Evolutionary conservation across 148 eudicot genomes (phyloP).

Genomic region (Rhododendron kiyosumense): DNA sequence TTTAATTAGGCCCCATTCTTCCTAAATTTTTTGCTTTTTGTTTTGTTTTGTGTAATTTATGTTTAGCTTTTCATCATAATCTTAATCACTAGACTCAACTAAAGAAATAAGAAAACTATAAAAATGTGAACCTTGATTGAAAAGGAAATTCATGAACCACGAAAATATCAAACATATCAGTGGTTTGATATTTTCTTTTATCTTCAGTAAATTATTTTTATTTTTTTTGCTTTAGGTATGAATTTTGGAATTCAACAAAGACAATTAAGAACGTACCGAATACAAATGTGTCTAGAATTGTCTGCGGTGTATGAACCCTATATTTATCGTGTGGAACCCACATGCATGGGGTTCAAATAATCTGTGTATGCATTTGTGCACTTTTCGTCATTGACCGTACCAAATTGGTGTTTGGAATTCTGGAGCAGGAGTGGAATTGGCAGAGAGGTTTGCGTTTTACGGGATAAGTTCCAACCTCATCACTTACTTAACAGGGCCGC

Average conservation of each 20-base stretch:
- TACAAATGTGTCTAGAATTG: too few relatives aligned
- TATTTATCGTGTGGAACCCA: not conserved
- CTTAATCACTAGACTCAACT: too few relatives aligned
- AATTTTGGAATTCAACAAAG: not conserved
- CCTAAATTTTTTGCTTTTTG: not conserved
- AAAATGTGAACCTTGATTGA: not conserved
- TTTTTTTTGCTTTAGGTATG: not conserved
- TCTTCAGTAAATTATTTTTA: too few relatives aligned
- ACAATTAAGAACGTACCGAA: not conserved
- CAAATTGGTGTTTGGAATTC: not conserved
- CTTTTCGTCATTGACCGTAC: not conserved
- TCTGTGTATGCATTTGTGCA: not conserved
- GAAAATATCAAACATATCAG: not conserved
- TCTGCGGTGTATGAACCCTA: not conserved
- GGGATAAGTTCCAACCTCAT: slow-evolving; percentile 48
- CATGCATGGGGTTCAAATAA: not conserved
- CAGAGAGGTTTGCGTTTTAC: slow-evolving; percentile 48
- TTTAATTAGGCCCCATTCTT: not conserved
- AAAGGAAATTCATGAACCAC: not conserved
- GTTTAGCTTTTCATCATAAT: not conserved
- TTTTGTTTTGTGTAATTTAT: too few relatives aligned
- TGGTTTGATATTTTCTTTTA: not conserved
- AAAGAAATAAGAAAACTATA: too few relatives aligned
- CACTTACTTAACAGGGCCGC: slow-evolving; percentile 41
- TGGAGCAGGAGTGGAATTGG: slow-evolving; percentile 39